These are phyloP conservation scores for Roridomyces roridus DNA, from an alignment of 768 basidiomycete genomes.

Conservation along the genomic window DNA sequence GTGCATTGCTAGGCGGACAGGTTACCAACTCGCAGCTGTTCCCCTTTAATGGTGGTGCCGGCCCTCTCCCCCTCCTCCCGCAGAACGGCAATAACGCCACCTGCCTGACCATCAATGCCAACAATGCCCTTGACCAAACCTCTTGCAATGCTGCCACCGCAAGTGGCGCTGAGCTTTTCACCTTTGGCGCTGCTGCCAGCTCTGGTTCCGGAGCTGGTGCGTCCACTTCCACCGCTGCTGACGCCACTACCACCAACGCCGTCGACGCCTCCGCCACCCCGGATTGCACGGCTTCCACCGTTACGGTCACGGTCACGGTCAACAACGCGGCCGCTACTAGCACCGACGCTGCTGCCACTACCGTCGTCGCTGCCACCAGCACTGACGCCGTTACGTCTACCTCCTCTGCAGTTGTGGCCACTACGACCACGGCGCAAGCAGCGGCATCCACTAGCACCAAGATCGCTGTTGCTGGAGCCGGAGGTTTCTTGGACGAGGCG, in stretches of 20 bases:
- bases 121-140: constrained; percentile 24
- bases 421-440: background rate
- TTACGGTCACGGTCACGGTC: constrained; percentile 16
- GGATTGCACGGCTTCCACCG: background rate
- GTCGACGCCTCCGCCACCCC: background rate
- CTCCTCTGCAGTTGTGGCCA: background rate
- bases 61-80: constrained; percentile 24
- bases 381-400: background rate
- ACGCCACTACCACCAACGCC: background rate
- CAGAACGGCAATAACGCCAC: constrained; percentile 22
- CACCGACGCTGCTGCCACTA: background rate
- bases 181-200: constrained; percentile 13
- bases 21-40: constrained; percentile 30
- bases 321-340: background rate
- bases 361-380: no score
- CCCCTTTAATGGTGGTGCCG: constrained; percentile 24
- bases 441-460: background rate
- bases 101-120: constrained; percentile 23
- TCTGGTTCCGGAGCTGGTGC: background rate
- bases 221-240: background rate
- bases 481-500: constrained; percentile 23
- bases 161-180: constrained; percentile 27
- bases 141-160: constrained; percentile 22
- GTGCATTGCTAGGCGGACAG: constrained; percentile 3
- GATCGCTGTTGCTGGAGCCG: constrained; percentile 18